A percentile compares a stretch with the other conserved stretches of the same genome.
Evolutionary conservation across 768 basidiomycete species (phyloP).

Genomic region (Lanmaoa rubissima): DNA sequence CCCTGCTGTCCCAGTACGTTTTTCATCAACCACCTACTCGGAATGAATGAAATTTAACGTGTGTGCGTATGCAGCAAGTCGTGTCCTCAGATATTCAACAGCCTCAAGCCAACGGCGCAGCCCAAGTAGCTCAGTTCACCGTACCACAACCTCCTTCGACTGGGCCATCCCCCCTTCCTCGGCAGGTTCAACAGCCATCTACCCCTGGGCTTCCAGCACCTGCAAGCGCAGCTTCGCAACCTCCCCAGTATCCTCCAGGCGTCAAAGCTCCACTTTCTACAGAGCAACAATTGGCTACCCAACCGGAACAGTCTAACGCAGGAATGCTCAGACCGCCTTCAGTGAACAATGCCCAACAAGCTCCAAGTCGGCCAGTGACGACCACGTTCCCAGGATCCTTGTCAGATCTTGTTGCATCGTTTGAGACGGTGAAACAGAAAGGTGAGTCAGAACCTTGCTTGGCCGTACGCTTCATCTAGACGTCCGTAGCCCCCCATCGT

Average conservation of each 20-base stretch:
- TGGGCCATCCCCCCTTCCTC: constrained; percentile 48
- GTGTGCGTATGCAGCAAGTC: constrained; percentile 35
- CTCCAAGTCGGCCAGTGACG: constrained; percentile 39
- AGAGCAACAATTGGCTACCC: constrained; percentile 38
- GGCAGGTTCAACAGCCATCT: constrained; percentile 44
- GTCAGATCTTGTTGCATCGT: constrained; percentile 90
- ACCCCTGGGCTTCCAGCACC: constrained; percentile 24
- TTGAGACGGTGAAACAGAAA: constrained; percentile 96
- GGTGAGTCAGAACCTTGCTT: constrained; percentile 46
- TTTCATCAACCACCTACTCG: constrained; percentile 2
- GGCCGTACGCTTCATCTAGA: not conserved
- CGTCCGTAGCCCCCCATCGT: constrained; percentile 61
- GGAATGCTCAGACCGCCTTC: constrained; percentile 56
- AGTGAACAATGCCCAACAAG: constrained; percentile 43
- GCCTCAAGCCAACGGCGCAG: constrained; percentile 36
- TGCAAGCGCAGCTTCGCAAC: constrained; percentile 26
- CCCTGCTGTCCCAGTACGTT: constrained; percentile 43
- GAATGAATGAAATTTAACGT: constrained; percentile 18
- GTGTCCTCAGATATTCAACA: constrained; percentile 39
- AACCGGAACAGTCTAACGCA: constrained; percentile 33
- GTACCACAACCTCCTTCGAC: constrained; percentile 35
- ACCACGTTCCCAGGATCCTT: constrained; percentile 77
- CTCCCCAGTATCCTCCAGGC: constrained; percentile 65
- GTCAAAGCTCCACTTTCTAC: constrained; percentile 50
- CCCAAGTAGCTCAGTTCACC: constrained; percentile 24